Conservation (phyloP, 805 yeast genomes). For the Jamesozyma hellenica region DNA sequence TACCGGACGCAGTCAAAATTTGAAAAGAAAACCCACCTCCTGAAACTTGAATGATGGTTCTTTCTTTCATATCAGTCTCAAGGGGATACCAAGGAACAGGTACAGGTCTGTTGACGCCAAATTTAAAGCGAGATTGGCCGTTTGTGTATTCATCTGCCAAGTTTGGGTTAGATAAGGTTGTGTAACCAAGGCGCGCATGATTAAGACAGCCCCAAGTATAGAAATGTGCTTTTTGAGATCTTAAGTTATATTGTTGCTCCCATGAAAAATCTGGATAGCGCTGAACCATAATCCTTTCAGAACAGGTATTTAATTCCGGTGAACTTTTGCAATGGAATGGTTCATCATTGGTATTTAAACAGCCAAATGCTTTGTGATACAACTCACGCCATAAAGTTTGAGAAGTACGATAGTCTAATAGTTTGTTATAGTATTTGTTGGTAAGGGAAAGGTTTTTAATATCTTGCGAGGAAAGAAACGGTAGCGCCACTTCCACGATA, state of each 20-base stretch:
- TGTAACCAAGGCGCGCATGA: conserved; percentile 27
- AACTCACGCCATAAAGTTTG: conserved; percentile 27
- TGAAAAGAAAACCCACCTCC: conserved; percentile 61
- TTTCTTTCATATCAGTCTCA: conserved; percentile 7
- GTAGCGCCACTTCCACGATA: conserved; percentile 23
- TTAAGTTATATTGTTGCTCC: conserved; percentile 18
- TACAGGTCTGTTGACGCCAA: conserved; percentile 24
- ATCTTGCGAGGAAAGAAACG: conserved; percentile 21
- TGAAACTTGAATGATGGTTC: conserved; percentile 29
- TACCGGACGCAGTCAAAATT: conserved; percentile 45
- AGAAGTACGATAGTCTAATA: conserved; percentile 19
- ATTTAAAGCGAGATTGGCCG: conserved; percentile 17
- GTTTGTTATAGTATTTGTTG: conserved; percentile 23
- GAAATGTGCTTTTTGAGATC: conserved; percentile 16
- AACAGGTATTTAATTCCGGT: conserved; percentile 18
- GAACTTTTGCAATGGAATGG: conserved; percentile 17
- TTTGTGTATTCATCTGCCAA: conserved; percentile 13
- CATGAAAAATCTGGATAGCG: conserved; percentile 15
- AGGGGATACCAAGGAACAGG: conserved; percentile 22
- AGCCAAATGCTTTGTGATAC: conserved; percentile 23
- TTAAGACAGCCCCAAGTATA: conserved; percentile 29
- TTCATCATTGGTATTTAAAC: conserved; percentile 21
- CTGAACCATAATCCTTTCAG: conserved; percentile 18
- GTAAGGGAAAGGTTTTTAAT: conserved; percentile 25
- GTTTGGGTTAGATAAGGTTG: conserved; percentile 15